A percentile compares a stretch with the other conserved stretches of the same genome.
Evolutionary conservation across 2,329 filamentous ascomycete species (phyloP).

Genomic region (Aspergillus niger): DNA sequence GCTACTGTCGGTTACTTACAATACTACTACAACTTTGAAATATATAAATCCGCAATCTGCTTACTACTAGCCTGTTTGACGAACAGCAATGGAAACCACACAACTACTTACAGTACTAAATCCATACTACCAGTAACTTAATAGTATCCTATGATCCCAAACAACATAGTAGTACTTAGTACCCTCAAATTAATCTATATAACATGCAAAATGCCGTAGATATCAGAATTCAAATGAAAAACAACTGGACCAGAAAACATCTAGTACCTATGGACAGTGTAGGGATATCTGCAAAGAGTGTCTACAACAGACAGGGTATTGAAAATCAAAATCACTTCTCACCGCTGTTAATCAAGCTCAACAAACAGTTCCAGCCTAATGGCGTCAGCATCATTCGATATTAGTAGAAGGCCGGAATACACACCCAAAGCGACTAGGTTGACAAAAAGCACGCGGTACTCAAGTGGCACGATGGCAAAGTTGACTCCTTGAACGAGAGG

Average conservation of each 20-base stretch:
- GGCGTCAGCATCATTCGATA: constrained; percentile 17
- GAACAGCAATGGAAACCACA: too few relatives aligned
- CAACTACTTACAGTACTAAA: too few relatives aligned
- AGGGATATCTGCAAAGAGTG: background rate
- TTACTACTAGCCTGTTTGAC: too few relatives aligned
- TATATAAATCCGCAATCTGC: too few relatives aligned
- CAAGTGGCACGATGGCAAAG: constrained; percentile 81
- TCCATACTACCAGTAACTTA: too few relatives aligned
- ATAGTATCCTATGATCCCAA: too few relatives aligned
- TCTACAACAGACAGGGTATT: too few relatives aligned
- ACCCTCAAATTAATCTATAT: too few relatives aligned
- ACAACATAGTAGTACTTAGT: too few relatives aligned
- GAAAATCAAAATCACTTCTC: constrained; percentile 31
- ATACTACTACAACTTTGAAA: too few relatives aligned
- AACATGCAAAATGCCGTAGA: background rate
- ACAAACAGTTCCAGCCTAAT: constrained; percentile 61
- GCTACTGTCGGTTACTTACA: too few relatives aligned
- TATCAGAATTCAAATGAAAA: background rate
- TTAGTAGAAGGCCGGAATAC: background rate
- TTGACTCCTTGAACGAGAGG: constrained; percentile 81
- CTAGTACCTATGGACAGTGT: constrained; percentile 37
- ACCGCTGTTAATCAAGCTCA: constrained; percentile 58
- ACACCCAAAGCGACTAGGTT: constrained; percentile 75
- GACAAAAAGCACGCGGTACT: constrained; percentile 81
- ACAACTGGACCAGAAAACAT: constrained; percentile 12